Evolutionary conservation across 2,329 filamentous ascomycete genomes (phyloP), one percentile per base, ranked within the genome.

Genomic region (Byssochlamys sp.): DNA sequence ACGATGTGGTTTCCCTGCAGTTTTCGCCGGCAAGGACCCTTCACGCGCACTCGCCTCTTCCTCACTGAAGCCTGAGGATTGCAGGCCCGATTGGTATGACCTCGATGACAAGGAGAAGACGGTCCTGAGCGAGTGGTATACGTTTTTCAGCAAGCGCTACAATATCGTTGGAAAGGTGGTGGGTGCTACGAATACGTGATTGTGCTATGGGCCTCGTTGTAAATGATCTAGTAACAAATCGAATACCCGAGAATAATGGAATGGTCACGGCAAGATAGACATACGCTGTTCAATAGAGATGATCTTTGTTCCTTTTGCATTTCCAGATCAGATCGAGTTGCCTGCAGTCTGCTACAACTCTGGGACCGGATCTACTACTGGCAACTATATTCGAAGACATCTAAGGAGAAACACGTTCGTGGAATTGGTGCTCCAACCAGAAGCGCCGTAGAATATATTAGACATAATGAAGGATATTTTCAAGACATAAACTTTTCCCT

Each of bases 91-190:
- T 54, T 97, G 90, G 88, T 80, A 87, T 58, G 88, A 91, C 67
- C 78, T 99, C 55, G 79, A 81, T 12, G 91, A 95, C 25, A 91
- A 94, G 74, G 86, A 96, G 72, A 90, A 94, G 78, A 84, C 83
- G 27, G 86, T 88, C 2, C 77, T 99, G 60, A 82, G 92, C 56
- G 94, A 99, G 73, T 99, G 94, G 94, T 84, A 87, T 62, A 95
- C 88, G 1, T 99, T 95, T 76, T 99, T 99, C 75, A 90, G 88
- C 64, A 99, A 97, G 79, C 82, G 94, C 58, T 99, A 99, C 77
- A 97, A 96, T 67, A 83, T 97, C 55, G 75, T 78, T 48, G 76
- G 76, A 50, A 77, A 76, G 66, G 75, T 78, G 7, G 63, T 72
- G 61, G 72, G 68, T 53, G 72, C 72, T 19, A 69, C 65, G 49